Base-by-base conservation (phyloP, 352 stramenopile species). In the Hyaloperonospora arabidopsidis region DNA sequence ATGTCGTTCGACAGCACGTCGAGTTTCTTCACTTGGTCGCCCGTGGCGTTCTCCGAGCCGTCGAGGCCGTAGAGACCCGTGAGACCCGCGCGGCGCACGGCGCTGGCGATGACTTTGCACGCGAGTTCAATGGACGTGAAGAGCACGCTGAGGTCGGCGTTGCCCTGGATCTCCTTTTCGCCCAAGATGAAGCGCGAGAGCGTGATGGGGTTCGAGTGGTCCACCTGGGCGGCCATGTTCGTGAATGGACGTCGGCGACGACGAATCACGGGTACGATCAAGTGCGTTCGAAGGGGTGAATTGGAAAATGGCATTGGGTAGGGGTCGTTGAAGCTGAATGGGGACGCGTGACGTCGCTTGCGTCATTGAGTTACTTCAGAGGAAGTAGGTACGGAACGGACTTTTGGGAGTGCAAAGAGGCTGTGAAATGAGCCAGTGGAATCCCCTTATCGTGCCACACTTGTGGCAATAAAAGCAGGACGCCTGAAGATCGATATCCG, bases 11-110 rank as follows among this genome's bases (percentile, higher is more conserved):
- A 86, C 56, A 99, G 81, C 40, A 99, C 73, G 74, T 99, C 96
- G 25, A 99, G 87, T 72, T 99, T 99, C 83, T 99, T 99, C 43
- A 98, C 93, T 57, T 97, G 89, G 67, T 99, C 97, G 36, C 97
- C 96, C 5, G 96, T 98, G 18, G 89, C 82, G 79, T 99, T 99
- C 54, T 96, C 80, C 67, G 95, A 95, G 53, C 96, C 96, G n/a
- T 97, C 94, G 10, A 98, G 79, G 23, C 96, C 95, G 66, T 98
- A 98, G 18, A 91, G 71, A 2, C 86, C 81, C 46, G 79, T 89
- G 34, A 93, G 64, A 65, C 95, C 95, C 6, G 96, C 96, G 67
- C 97, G 96, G 65, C 96, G 87, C 48, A 98, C 95, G 25, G 96
- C 89, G 40, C 92, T 96, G 44, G 96, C 90, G 63, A 98, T 98